Evolutionary conservation across 495 filamentous ascomycete species (phyloP), one percentile per base, ranked within the genome.

Genomic region (Hyphodiscus hymeniophilus): DNA sequence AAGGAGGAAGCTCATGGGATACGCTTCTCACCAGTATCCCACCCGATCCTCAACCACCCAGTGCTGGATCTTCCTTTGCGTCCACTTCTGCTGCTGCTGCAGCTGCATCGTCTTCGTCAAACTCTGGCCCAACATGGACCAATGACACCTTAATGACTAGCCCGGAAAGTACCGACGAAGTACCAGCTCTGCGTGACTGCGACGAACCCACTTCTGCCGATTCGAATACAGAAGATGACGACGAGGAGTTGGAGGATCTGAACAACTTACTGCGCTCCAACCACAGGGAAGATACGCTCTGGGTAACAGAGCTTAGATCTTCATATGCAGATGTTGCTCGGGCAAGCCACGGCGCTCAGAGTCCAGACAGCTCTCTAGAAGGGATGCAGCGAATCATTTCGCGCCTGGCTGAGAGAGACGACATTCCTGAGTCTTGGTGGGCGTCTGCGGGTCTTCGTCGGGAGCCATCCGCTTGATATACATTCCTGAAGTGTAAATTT

Each of bases 371-470:
- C 42, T 51, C 55, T 47, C 65, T 84, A 30, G 71, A 68, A 4
- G 75, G 76, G 31, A 81, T 88, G 79, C 81, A 82, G 52, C 68
- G 73, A 24, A 79, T 91, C 17, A 67, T 89, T 45, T 72, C 78
- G 52, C 70, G 76, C 23, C 70, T 89, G 51, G 75, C 79, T 39
- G 69, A 76, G 8, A 67, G 83, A 7, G 74, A 82, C 54, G 82
- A 88, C 56, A 79, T 89, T 50, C 81, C 84, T 0, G 84, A 88
- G 39, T 75, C 82, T 41, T 87, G 81, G 80, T 91, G 86, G 86
- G 76, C 74, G 39, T 75, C 77, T 51, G 82, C 77, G 48, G 85
- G 85, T 3, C 69, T 89, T 40, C 77, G 71, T n/a, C 68, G 66
- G 17, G 70, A 70, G 39, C 51, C 56, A 10, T 26, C 47, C 2